These are phyloP conservation scores for button mushroom (Agaricus bisporus) DNA, from an alignment of 768 basidiomycete species.

Conservation along the genomic window DNA sequence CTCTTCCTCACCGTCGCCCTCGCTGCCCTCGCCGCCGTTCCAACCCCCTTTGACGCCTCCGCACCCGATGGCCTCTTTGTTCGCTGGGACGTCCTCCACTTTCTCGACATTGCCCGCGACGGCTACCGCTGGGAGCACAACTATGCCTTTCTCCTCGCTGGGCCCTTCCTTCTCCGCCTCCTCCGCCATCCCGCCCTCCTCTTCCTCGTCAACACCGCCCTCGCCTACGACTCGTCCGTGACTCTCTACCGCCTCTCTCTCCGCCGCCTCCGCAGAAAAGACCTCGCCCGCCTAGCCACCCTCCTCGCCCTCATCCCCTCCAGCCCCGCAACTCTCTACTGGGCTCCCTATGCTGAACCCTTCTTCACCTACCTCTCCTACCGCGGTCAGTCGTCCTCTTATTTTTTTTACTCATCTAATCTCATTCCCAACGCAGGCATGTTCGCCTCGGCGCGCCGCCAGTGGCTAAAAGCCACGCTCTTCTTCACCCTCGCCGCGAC, in stretches of 20 bases:
- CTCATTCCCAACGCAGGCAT: slow-evolving; percentile 37
- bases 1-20: slow-evolving; percentile 22
- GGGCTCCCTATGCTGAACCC: slow-evolving; percentile 78
- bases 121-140: slow-evolving; percentile 68
- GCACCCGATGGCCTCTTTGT: slow-evolving; percentile 28
- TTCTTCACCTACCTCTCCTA: slow-evolving; percentile 84
- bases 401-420: background rate
- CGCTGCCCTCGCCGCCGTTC: slow-evolving; percentile 14
- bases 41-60: slow-evolving; percentile 33
- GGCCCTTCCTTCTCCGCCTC: slow-evolving; percentile 33
- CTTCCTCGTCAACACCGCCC: slow-evolving; percentile 29
- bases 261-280: slow-evolving; percentile 16
- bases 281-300: slow-evolving; percentile 55
- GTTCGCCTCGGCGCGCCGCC: slow-evolving; percentile 41
- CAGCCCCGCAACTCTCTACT: slow-evolving; percentile 67
- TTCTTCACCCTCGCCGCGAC: slow-evolving; percentile 56
- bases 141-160: slow-evolving; percentile 83
- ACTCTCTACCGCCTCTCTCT: slow-evolving; percentile 52
- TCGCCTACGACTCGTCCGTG: slow-evolving; percentile 43
- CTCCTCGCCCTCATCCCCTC: slow-evolving; percentile 74
- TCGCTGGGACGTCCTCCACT: slow-evolving; percentile 90
- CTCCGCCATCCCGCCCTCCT: slow-evolving; percentile 15
- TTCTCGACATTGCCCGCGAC: slow-evolving; percentile 55
- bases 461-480: slow-evolving; percentile 52
- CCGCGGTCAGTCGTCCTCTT: slow-evolving; percentile 36